Conservation (phyloP, 2,329 filamentous ascomycete genomes). For the Fusarium xylarioides region DNA sequence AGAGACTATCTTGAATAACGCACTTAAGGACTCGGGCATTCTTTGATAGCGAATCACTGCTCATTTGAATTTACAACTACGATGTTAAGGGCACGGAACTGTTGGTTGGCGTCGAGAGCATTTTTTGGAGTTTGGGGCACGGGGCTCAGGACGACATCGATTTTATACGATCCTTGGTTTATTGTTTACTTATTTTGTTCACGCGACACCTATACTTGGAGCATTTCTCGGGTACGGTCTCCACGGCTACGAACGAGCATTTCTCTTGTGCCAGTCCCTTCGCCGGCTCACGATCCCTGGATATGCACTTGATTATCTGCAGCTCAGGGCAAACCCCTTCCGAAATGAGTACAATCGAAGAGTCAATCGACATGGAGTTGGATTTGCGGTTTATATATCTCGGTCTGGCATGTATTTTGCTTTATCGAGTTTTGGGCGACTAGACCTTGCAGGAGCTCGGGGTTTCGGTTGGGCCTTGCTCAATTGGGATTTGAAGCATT, state of each 20-base stretch:
- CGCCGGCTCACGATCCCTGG: conserved; percentile 19
- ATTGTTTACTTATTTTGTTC: conserved; percentile 13
- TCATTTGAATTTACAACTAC: conserved; percentile 31
- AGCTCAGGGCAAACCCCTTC: conserved; percentile 13
- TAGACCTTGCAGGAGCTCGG: conserved; percentile 32
- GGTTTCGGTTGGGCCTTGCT: conserved; percentile 28
- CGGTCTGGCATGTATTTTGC: conserved; percentile 20
- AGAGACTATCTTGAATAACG: conserved; percentile 98
- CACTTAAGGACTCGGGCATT: conserved; percentile 97
- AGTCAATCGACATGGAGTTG: conserved; percentile 16
- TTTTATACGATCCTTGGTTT: conserved; percentile 37
- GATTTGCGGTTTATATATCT: conserved; percentile 34
- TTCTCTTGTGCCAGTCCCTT: conserved; percentile 14
- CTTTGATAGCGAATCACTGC: conserved; percentile 62
- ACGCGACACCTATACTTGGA: conserved; percentile 29
- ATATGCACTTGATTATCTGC: conserved; percentile 6
- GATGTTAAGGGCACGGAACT: conserved; percentile 38
- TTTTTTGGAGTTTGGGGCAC: conserved; percentile 40
- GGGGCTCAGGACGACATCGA: conserved; percentile 36
- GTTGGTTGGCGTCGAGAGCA: conserved; percentile 42
- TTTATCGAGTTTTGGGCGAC: conserved; percentile 30
- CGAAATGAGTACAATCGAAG: conserved; percentile 15
- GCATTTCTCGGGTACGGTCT: conserved; percentile 22
- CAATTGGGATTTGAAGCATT: conserved; percentile 23
- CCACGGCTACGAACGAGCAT: conserved; percentile 14